Conservation (phyloP, 1,284 basidiomycete species). For the Rhizoctonia solani region DNA sequence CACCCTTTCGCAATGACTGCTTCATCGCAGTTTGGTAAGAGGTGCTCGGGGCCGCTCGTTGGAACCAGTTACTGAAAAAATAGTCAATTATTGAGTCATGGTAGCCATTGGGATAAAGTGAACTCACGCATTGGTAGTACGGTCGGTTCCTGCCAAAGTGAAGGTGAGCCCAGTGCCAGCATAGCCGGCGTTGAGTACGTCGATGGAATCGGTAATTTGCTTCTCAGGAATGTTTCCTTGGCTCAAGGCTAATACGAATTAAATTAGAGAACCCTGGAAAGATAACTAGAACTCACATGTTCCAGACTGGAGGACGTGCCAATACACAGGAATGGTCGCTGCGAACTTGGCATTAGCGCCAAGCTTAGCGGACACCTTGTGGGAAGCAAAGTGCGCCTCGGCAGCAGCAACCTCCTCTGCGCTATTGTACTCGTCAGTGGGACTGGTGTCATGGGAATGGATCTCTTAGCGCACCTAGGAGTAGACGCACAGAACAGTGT, state of each 20-base stretch:
- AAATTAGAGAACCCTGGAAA: not conserved
- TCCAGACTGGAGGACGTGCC: slow-evolving; percentile 34
- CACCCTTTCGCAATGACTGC: slow-evolving; percentile 51
- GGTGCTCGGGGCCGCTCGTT: slow-evolving; percentile 49
- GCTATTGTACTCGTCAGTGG: too few species aligned
- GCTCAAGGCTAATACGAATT: not conserved
- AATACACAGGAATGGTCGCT: slow-evolving; percentile 33
- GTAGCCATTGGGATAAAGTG: not conserved
- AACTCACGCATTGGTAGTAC: not conserved
- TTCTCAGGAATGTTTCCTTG: slow-evolving; percentile 29
- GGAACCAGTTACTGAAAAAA: slow-evolving; percentile 52
- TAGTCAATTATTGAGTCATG: not conserved
- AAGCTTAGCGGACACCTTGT: slow-evolving; percentile 9
- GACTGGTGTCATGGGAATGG: not conserved
- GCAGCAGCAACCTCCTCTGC: slow-evolving; percentile 11
- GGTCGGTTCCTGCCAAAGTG: slow-evolving; percentile 38
- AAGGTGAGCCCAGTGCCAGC: slow-evolving; percentile 40
- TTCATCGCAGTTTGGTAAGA: slow-evolving; percentile 57
- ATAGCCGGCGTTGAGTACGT: slow-evolving; percentile 42
- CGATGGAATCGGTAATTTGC: slow-evolving; percentile 40
- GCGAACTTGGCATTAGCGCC: not conserved
- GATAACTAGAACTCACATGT: not conserved
- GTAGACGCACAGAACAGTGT: not conserved
- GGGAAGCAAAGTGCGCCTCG: slow-evolving; percentile 47
- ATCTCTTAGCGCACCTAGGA: not conserved